Conservation (phyloP, 495 filamentous ascomycete species). For the Penicillium ochrochloron region DNA sequence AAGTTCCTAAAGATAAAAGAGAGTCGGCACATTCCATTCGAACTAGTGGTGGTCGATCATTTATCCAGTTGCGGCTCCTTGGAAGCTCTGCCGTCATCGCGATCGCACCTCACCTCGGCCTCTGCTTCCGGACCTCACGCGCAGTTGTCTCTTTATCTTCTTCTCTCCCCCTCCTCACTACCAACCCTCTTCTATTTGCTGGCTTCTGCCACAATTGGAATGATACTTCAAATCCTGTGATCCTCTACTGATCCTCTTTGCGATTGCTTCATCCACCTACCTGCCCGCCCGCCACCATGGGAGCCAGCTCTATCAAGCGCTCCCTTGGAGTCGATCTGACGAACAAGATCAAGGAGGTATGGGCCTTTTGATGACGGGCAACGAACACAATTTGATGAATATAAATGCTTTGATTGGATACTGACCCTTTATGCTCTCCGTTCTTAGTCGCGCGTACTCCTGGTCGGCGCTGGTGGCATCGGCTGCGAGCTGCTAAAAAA, state of each 20-base stretch:
- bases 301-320: conserved; percentile 62
- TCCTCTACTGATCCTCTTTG: conserved; percentile 2
- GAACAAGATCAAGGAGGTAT: conserved; percentile 67
- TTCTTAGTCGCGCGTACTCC: conserved; percentile 78
- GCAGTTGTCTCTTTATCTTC: conserved; percentile 14
- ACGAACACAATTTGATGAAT: background rate
- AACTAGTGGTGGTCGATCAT: conserved; percentile 8
- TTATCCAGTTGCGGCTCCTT: conserved; percentile 13
- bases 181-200: background rate
- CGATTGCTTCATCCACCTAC: conserved; percentile 7
- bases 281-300: conserved; percentile 46
- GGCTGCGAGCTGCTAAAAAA: conserved; percentile 98
- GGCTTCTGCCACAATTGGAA: background rate
- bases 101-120: conserved; percentile 22
- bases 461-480: conserved; percentile 96
- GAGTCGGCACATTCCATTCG: conserved; percentile 1
- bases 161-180: conserved; percentile 7
- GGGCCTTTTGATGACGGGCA: background rate
- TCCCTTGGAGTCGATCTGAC: conserved; percentile 65
- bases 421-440: conserved; percentile 22
- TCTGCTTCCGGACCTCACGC: conserved; percentile 26
- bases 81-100: conserved; percentile 35
- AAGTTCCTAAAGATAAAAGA: background rate
- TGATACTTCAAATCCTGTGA: background rate
- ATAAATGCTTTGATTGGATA: conserved; percentile 1